Base-by-base conservation (phyloP, 352 stramenopile genomes). In the Pythium phragmiticola region DNA sequence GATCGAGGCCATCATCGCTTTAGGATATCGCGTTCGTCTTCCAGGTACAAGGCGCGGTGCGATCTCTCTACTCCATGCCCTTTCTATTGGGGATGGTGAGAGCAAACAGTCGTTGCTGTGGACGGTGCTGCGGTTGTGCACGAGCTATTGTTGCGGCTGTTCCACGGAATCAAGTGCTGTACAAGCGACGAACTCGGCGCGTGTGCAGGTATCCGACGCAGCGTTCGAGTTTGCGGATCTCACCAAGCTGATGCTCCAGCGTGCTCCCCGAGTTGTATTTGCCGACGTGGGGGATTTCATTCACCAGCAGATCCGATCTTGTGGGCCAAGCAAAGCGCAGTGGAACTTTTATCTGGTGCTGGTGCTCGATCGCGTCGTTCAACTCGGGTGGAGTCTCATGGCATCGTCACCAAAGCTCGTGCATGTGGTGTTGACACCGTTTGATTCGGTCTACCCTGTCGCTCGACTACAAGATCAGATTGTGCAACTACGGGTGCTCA, bases 101-200 rank as follows among this genome's bases (percentile, higher is more conserved):
- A 41, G 30, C n/a, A 46, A 30, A 4, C 49, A 50, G 42, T 62
- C 50, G 39, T 39, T 33, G 57, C 54, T 89, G 26, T 91, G 80
- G 82, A 56, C 69, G 33, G 56, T 88, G 43, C 34, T 92, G 23
- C 68, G 81, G 33, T 72, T 83, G 39, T 92, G 82, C 42, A 88
- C 80, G 2, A 78, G 67, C 39, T 63, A 77, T 28, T 90, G 80
- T 48, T 90, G 78, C 46, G 78, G 80, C 36, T 84, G 76, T 26
- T 53, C 34, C n/a, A 23, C 23, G 0, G 2, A 21, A 52, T 19
- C 53, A 12, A 34, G 16, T 36, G 28, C 30, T 7, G 33, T 48
- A 0, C 17, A 23, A 16, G 33, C 47, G 14, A 12, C 33, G 7
- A 39, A 36, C 9, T 43, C 30, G 7, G 30, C 45, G 36, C 34